Base-by-base conservation (phyloP, 2,329 filamentous ascomycete genomes). In the Cladosporium velox region DNA sequence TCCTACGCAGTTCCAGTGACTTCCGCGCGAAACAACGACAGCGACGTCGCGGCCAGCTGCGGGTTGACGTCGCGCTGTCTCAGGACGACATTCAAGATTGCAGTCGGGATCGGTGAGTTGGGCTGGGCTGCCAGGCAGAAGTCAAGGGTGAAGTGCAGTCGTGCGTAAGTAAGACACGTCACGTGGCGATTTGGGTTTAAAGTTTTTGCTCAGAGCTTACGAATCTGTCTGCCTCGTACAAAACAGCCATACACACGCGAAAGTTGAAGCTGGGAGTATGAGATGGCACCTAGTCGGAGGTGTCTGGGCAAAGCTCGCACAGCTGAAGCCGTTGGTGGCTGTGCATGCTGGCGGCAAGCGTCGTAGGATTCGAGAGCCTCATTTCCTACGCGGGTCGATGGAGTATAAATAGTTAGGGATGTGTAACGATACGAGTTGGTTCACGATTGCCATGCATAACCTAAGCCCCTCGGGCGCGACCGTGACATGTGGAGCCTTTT, bases 41-140 rank as follows among this genome's bases (percentile, higher is more conserved):
- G 41, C 41, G 10, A 47, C 21, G 28, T 55, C 32, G 28, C 52
- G 28, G 8, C 52, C 14, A n/a, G 28, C 28, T 32, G 52, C 52
- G 15, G 15, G 28, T 30, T 55, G 52, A 55, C 52, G 52, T 34
- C 28, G 52, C 52, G 24, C 18, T 55, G 52, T 55, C 52, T 55
- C 52, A 55, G 32, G 32, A 21, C 52, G 28, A 47, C 41, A 47
- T 47, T 47, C 41, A 47, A 47, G 41, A 10, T n/a, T 21, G 51
- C 26, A 4, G 26, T 28, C 30, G 26, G 12, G 30, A 32, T 54
- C 51, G 51, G 51, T 54, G 2, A 21, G 41, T 47, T 21, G n/a
- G 41, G n/a, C n/a, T 47, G 38, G 41, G n/a, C 41, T 21, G 41
- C 18, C n/a, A 44, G 38, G 38, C 38, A n/a, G 38, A 44, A 7